Conservation (phyloP, 2,329 filamentous ascomycete genomes). For the Fusarium proliferatum region DNA sequence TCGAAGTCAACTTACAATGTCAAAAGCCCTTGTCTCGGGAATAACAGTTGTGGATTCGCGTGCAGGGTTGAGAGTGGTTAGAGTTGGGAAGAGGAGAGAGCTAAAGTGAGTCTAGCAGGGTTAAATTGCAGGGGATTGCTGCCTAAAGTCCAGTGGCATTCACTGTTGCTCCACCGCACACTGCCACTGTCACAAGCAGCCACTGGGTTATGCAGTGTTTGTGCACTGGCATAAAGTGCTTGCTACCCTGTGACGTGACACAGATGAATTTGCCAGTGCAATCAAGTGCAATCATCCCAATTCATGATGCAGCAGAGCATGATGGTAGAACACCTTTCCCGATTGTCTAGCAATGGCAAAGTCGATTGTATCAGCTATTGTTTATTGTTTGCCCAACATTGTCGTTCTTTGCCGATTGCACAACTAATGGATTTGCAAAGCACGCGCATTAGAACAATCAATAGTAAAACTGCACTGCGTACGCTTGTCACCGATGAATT, state of each 20-base stretch:
- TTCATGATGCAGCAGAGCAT: neutral
- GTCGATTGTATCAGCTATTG: neutral
- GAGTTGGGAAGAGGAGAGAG: neutral
- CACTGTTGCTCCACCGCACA: neutral
- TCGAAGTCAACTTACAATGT: neutral
- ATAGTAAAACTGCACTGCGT: too few species aligned
- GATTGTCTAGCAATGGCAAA: too few species aligned
- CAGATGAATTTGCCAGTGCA: neutral
- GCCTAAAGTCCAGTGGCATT: neutral
- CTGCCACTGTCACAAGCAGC: neutral
- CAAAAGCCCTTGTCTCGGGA: neutral
- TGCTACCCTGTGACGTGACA: neutral
- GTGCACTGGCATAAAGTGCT: neutral
- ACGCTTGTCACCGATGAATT: too few species aligned
- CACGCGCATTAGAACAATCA: neutral
- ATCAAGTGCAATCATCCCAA: neutral
- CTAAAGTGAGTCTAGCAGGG: neutral
- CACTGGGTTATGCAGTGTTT: neutral
- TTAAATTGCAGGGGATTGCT: neutral
- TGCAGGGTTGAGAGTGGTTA: neutral
- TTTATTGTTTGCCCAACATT: too few species aligned
- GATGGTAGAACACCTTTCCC: accelerated
- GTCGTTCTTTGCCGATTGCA: accelerated
- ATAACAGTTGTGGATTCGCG: neutral
- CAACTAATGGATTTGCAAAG: neutral